These are phyloP conservation scores for Russula brevipes DNA, from an alignment of 768 basidiomycete genomes.

Conservation along the genomic window DNA sequence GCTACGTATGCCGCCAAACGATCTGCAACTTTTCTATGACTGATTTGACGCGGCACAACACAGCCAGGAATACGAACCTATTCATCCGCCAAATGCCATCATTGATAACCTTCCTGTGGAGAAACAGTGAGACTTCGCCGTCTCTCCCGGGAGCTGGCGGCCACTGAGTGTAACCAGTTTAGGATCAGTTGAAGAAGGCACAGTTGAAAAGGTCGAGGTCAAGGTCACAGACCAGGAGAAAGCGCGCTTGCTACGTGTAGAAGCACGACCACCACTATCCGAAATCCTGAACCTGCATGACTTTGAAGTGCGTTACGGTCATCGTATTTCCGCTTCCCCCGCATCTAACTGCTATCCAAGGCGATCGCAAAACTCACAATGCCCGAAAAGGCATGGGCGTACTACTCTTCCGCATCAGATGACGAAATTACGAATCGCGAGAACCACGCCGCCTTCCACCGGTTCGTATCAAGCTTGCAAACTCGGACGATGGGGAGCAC, in stretches of 20 bases:
- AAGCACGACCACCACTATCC: slow-evolving; percentile 62
- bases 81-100: slow-evolving; percentile 83
- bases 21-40: not conserved
- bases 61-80: slow-evolving; percentile 69
- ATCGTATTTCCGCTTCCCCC: not conserved
- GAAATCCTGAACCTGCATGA: slow-evolving; percentile 90
- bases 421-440: slow-evolving; percentile 89
- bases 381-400: slow-evolving; percentile 89
- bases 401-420: slow-evolving; percentile 94
- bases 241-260: slow-evolving; percentile 55
- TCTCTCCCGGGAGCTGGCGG: not conserved
- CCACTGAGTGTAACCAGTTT: slow-evolving; percentile 35
- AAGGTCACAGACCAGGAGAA: slow-evolving; percentile 67
- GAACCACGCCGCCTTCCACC: slow-evolving; percentile 87
- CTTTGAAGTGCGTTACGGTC: slow-evolving; percentile 61
- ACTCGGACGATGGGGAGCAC: too few relatives aligned
- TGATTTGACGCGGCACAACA: slow-evolving; percentile 14
- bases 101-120: slow-evolving; percentile 72
- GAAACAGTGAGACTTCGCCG: slow-evolving; percentile 48
- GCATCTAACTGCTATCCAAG: slow-evolving; percentile 36
- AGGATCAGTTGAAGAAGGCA: slow-evolving; percentile 65
- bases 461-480: slow-evolving; percentile 39
- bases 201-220: slow-evolving; percentile 57
- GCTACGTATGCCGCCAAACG: slow-evolving; percentile 33
- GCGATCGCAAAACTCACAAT: slow-evolving; percentile 79